A percentile compares a stretch with the other conserved stretches of the same genome.
Evolutionary conservation across 2,329 filamentous ascomycete genomes (phyloP).

Genomic region (Sclerotinia subarctica): DNA sequence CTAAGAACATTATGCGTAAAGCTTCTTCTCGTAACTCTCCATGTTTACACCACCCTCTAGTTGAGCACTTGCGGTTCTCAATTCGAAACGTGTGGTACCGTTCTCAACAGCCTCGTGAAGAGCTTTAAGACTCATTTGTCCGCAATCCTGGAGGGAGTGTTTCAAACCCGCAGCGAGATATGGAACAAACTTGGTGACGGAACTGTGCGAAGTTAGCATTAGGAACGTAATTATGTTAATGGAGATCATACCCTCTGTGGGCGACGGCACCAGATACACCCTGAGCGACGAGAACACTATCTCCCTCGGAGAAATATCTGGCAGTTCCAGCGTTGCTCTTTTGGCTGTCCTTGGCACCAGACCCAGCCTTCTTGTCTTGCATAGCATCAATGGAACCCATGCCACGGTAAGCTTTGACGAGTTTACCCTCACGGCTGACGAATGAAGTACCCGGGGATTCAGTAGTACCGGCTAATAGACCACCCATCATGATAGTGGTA

Average conservation of each 20-base stretch:
- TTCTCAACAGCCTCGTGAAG: slow-evolving; percentile 72
- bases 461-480: slow-evolving; percentile 92
- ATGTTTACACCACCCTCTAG: slow-evolving; percentile 97
- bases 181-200: slow-evolving; percentile 90
- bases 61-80: slow-evolving; percentile 90
- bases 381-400: slow-evolving; percentile 99
- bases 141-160: slow-evolving; percentile 96
- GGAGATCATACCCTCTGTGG: slow-evolving; percentile 58
- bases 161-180: slow-evolving; percentile 95
- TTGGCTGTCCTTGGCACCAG: slow-evolving; percentile 69
- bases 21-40: slow-evolving; percentile 99
- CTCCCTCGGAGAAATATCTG: slow-evolving; percentile 96
- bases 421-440: slow-evolving; percentile 91
- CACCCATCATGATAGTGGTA: slow-evolving; percentile 98
- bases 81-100: slow-evolving; percentile 84
- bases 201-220: slow-evolving; percentile 41
- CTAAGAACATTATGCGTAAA: slow-evolving; percentile 67
- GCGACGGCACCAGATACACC: slow-evolving; percentile 87
- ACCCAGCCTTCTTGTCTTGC: slow-evolving; percentile 97
- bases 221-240: neutral
- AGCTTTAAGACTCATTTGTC: slow-evolving; percentile 73
- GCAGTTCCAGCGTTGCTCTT: slow-evolving; percentile 92
- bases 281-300: slow-evolving; percentile 91
- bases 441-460: slow-evolving; percentile 97
- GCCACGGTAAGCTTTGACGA: slow-evolving; percentile 98